Percentiles rank a stretch among this genome's conserved stretches.
These are phyloP conservation scores for Brassica napus DNA, from an alignment of 345 rosid genomes.

Conservation along the genomic window Da-Ae NC_063452.1:48123001-48123500, in stretches of 20 bases:
- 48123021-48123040: conserved; percentile 97
- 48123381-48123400: conserved; percentile 83
- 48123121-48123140: background rate
- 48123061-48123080: conserved; percentile 71
- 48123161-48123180: conserved; percentile 53
- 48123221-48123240: conserved; percentile 74
- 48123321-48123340: conserved; percentile 52
- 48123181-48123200: conserved; percentile 99
- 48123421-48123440: conserved; percentile 41
- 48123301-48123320: background rate
- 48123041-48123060: conserved; percentile 97
- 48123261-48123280: background rate
- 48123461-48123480: background rate
- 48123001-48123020: conserved; percentile 84
- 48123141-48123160: background rate
- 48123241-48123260: conserved; percentile 93
- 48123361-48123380: conserved; percentile 92
- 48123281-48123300: background rate
- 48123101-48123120: background rate
- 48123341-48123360: conserved; percentile 96
- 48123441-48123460: conserved; percentile 8
- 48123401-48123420: conserved; percentile 88
- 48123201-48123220: conserved; percentile 95
- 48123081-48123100: conserved; percentile 49
- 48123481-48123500: background rate